Evolutionary conservation across 345 rosid species (phyloP).

Genomic region (Physaria fendleri): DNA sequence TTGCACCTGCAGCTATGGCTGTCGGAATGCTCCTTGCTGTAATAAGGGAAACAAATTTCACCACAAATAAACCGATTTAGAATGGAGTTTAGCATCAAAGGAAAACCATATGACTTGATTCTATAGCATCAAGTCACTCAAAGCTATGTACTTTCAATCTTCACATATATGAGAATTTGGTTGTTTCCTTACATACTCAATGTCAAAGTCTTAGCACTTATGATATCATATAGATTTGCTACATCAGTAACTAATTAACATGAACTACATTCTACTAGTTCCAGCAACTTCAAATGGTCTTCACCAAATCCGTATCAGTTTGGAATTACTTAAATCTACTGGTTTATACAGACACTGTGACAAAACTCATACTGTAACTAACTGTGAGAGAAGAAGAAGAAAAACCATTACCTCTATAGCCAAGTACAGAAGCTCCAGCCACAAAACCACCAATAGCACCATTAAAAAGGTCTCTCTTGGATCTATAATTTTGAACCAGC

Average conservation of each 20-base stretch:
- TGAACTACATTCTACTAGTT: not conserved
- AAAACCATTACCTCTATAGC: constrained; percentile 59
- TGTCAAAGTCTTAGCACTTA: not conserved
- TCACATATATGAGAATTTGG: not conserved
- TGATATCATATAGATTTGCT: not conserved
- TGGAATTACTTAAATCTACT: not conserved
- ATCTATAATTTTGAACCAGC: constrained; percentile 59
- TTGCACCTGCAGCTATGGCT: constrained; percentile 83
- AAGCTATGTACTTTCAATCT: not conserved
- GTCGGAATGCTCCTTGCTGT: constrained; percentile 78
- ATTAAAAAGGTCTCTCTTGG: constrained; percentile 80
- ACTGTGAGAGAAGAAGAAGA: not conserved
- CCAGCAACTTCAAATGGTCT: not conserved
- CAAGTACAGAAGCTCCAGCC: constrained; percentile 86
- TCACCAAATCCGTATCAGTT: not conserved
- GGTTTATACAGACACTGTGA: not conserved
- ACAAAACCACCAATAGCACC: constrained; percentile 96
- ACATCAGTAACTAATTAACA: not conserved
- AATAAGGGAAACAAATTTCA: not conserved
- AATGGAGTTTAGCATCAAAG: not conserved
- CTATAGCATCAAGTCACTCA: not conserved
- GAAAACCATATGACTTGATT: not conserved
- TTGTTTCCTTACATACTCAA: not conserved
- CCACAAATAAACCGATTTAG: not conserved
- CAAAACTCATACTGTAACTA: not conserved